Evolutionary conservation across 768 basidiomycete species (phyloP).

Genomic region (Postia placenta): DNA sequence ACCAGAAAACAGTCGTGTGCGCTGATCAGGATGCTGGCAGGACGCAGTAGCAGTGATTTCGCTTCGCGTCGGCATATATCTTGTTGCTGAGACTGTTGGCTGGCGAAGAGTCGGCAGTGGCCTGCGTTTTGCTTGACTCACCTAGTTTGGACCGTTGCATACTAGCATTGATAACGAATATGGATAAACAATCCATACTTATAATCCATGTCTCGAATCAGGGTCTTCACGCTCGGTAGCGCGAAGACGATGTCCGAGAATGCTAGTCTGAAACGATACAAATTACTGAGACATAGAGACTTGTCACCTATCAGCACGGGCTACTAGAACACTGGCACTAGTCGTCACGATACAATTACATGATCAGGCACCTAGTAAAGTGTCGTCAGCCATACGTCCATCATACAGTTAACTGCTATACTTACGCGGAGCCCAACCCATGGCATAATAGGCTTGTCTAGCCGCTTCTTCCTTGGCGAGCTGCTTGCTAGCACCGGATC

Average conservation of each 20-base stretch:
- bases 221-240: neutral
- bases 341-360: neutral
- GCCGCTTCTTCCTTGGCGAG: constrained; percentile 76
- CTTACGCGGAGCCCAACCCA: constrained; percentile 63
- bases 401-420: neutral
- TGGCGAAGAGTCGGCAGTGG: no score
- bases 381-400: neutral
- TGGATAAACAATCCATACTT: constrained; percentile 2
- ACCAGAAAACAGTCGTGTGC: no score
- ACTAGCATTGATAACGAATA: constrained; percentile 4
- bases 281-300: neutral
- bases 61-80: no score
- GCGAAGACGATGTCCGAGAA: neutral
- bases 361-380: neutral
- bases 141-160: constrained; percentile 5
- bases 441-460: constrained; percentile 58
- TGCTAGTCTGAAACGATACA: constrained; percentile 6
- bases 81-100: no score
- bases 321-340: no score
- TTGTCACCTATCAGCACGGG: no score
- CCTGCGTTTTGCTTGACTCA: no score
- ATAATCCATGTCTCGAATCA: neutral
- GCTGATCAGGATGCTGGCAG: no score
- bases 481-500: constrained; percentile 65
- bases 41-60: no score